Evolutionary conservation across 768 basidiomycete genomes (phyloP).

Genomic region (Trametes cubensis): DNA sequence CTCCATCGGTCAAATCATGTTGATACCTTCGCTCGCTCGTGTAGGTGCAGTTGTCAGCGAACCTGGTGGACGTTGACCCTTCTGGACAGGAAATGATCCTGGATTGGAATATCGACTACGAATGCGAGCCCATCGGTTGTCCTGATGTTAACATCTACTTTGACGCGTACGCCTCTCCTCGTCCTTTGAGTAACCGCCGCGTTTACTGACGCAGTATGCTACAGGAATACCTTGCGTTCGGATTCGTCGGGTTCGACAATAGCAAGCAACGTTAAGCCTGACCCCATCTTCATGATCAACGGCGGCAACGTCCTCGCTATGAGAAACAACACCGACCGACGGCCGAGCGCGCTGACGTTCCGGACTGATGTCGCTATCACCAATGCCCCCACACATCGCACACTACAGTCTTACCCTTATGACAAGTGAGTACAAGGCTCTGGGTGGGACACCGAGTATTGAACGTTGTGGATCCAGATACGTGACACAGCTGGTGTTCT

Average conservation of each 20-base stretch:
- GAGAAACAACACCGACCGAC: slow-evolving; percentile 13
- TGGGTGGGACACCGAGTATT: too few relatives aligned
- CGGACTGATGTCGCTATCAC: slow-evolving; percentile 21
- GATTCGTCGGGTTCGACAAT: background rate
- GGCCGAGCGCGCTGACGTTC: slow-evolving; percentile 16
- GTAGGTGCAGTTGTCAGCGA: slow-evolving; percentile 21
- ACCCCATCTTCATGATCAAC: slow-evolving; percentile 21
- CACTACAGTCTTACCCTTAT: slow-evolving; percentile 23
- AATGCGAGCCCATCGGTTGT: slow-evolving; percentile 12
- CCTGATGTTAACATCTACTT: slow-evolving; percentile 24
- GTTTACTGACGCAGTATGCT: too few relatives aligned
- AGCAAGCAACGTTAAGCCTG: slow-evolving; percentile 8
- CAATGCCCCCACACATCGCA: slow-evolving; percentile 16
- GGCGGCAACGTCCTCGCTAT: slow-evolving; percentile 11
- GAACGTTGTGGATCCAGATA: slow-evolving; percentile 8
- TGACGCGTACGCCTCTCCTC: slow-evolving; percentile 12
- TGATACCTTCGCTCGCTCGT: background rate
- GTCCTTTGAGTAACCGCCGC: too few relatives aligned
- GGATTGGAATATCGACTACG: slow-evolving; percentile 18
- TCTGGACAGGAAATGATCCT: slow-evolving; percentile 17
- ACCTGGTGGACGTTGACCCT: slow-evolving; percentile 21
- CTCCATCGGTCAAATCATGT: too few relatives aligned
- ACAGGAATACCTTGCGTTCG: slow-evolving; percentile 19
- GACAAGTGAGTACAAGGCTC: slow-evolving; percentile 16
- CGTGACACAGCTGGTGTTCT: slow-evolving; percentile 14